phyloP scores from a whole-genome alignment of 192 early-diverging fungal species.

The Linnemannia zychae region DNA sequence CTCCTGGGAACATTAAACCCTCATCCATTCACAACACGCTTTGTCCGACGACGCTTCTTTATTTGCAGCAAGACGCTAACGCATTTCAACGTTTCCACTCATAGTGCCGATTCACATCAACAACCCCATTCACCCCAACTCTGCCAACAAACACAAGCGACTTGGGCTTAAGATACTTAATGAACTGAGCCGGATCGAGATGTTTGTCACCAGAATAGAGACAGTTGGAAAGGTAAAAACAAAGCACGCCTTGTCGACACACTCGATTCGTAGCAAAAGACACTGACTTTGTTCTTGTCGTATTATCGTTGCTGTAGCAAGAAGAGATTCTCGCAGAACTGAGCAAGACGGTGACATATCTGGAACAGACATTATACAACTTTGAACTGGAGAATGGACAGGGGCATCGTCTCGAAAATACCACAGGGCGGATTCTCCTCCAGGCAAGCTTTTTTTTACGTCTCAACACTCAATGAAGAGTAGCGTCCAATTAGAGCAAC shows the following conservation, averaged over 20 bases:
- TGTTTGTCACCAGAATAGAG: conserved; percentile 53
- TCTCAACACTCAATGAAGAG: neutral
- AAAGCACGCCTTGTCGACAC: neutral
- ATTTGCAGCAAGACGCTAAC: too few relatives aligned
- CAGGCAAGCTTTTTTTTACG: conserved; percentile 3
- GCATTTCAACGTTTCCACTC: neutral
- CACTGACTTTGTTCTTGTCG: neutral
- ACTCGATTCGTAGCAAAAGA: neutral
- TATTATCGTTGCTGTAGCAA: conserved; percentile 10
- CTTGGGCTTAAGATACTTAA: conserved; percentile 56
- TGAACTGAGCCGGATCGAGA: conserved; percentile 49
- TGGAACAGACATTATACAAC: conserved; percentile 30
- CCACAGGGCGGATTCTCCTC: conserved; percentile 15
- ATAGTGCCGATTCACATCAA: conserved; percentile 55
- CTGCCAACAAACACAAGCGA: conserved; percentile 47
- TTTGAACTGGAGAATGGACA: conserved; percentile 26
- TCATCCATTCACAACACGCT: neutral
- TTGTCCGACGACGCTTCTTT: neutral
- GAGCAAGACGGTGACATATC: conserved; percentile 8
- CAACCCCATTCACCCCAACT: conserved; percentile 54
- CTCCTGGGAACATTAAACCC: neutral
- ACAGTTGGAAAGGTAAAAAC: conserved; percentile 30
- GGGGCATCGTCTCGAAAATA: conserved; percentile 14
- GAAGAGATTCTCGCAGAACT: conserved; percentile 26
- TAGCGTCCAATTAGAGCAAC: neutral